Conservation (phyloP, 306 rosid genomes). For the Pachyrhizus erosus region DNA sequence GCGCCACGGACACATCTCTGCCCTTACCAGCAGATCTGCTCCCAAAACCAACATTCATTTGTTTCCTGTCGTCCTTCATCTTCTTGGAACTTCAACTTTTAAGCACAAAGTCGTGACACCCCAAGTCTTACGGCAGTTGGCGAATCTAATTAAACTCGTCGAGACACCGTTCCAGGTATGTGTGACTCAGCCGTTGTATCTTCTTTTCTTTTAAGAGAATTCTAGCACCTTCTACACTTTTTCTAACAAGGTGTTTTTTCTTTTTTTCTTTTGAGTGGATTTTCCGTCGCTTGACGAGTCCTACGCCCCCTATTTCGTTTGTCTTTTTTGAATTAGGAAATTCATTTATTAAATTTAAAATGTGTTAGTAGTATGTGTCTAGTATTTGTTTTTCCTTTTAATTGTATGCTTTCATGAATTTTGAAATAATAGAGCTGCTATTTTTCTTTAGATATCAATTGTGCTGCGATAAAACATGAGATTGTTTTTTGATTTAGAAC, state of each 20-base stretch:
- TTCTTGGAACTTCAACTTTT: constrained; percentile 85
- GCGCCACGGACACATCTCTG: constrained; percentile 84
- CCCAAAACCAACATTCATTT: constrained; percentile 80
- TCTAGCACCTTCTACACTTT: not conserved
- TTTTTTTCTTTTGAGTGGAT: not conserved
- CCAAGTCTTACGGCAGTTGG: constrained; percentile 84
- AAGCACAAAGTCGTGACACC: constrained; percentile 78
- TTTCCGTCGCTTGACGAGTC: not conserved
- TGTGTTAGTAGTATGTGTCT: not conserved
- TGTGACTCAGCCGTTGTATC: constrained; percentile 41
- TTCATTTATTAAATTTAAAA: not conserved
- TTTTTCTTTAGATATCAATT: not conserved
- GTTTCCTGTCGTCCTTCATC: constrained; percentile 95
- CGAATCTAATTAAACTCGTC: constrained; percentile 70
- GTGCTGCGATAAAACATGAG: constrained; percentile 20
- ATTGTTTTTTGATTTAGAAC: not conserved
- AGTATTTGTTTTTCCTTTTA: not conserved
- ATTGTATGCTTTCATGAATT: not conserved
- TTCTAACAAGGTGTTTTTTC: too few relatives aligned
- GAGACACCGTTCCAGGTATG: constrained; percentile 94
- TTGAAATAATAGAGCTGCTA: constrained; percentile 4
- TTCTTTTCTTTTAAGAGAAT: constrained; percentile 20
- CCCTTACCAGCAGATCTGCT: constrained; percentile 79
- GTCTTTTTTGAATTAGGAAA: not conserved
- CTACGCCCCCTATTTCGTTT: not conserved